These are phyloP conservation scores for Salix caprea DNA, from an alignment of 345 rosid species.

Conservation along the genomic window DNA sequence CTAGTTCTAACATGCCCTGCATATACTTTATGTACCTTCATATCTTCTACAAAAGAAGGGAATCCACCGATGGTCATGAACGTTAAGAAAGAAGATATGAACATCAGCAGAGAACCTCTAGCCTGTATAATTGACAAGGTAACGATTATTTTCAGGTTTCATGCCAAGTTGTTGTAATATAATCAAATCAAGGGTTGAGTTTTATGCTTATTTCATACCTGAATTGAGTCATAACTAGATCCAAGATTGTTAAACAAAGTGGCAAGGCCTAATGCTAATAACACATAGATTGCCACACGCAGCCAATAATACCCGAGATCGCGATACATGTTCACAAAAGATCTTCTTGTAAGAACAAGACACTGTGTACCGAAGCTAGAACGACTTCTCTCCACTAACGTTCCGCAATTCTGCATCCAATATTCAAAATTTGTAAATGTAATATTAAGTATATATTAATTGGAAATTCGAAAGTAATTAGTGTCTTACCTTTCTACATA, in stretches of 20 bases:
- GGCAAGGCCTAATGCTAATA: conserved; percentile 18
- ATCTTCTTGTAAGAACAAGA: conserved; percentile 41
- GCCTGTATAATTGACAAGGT: conserved; percentile 24
- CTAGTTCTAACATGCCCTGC: too few relatives aligned
- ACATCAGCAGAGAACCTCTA: conserved; percentile 43
- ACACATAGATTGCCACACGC: conserved; percentile 48
- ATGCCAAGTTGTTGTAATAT: not conserved
- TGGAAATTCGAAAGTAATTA: not conserved
- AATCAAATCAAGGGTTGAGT: not conserved
- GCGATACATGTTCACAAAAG: conserved; percentile 55
- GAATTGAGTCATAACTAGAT: conserved; percentile 6
- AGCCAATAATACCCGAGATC: conserved; percentile 70
- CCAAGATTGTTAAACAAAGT: conserved; percentile 3
- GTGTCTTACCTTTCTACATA: conserved; percentile 25
- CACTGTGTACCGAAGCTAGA: conserved; percentile 40
- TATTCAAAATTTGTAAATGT: too few relatives aligned
- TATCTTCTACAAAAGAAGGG: conserved; percentile 59
- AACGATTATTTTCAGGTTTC: not conserved
- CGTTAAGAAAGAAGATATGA: conserved; percentile 43
- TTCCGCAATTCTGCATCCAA: conserved; percentile 12
- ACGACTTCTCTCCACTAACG: conserved; percentile 21
- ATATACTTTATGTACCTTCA: conserved; percentile 34
- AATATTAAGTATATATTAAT: not conserved
- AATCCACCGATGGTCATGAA: conserved; percentile 52
- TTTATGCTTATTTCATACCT: conserved; percentile 12